phyloP scores from a whole-genome alignment of 1,139 yeast genomes.

The Pichia norvegensis region DNA sequence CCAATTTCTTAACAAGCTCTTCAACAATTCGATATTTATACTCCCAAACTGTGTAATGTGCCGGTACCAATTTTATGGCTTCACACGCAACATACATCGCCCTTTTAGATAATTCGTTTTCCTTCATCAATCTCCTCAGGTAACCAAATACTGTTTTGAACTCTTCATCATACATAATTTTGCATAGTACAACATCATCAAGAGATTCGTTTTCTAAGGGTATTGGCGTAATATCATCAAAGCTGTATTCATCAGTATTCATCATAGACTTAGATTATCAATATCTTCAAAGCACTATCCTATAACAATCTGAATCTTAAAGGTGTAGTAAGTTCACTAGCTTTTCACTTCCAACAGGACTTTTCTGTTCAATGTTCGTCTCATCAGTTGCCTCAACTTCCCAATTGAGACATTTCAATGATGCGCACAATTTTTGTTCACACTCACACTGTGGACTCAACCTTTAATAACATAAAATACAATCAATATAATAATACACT shows the following conservation, averaged over 20 bases:
- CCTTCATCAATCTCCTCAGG: slow-evolving; percentile 52
- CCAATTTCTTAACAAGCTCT: slow-evolving; percentile 15
- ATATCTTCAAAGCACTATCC: too few species aligned
- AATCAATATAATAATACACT: not conserved
- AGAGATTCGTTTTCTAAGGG: slow-evolving; percentile 7
- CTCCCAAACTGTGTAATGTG: slow-evolving; percentile 89
- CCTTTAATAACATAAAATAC: not conserved
- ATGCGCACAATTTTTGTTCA: not conserved
- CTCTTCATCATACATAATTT: slow-evolving; percentile 69
- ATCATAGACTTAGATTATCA: not conserved
- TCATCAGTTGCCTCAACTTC: slow-evolving; percentile 6
- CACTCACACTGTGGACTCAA: too few species aligned
- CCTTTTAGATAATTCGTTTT: slow-evolving; percentile 59
- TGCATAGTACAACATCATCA: slow-evolving; percentile 40
- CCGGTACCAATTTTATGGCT: slow-evolving; percentile 66
- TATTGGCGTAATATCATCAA: slow-evolving; percentile 15
- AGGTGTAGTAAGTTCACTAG: too few species aligned
- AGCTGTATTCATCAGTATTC: slow-evolving; percentile 12
- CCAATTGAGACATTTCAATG: slow-evolving; percentile 10
- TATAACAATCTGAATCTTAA: too few species aligned
- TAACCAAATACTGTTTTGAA: slow-evolving; percentile 56
- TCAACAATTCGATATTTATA: slow-evolving; percentile 55
- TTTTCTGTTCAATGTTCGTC: not conserved
- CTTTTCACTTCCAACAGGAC: too few species aligned
- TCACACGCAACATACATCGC: slow-evolving; percentile 59